Evolutionary conservation across 2,329 filamentous ascomycete genomes (phyloP).

Genomic region (Trichoderma semiorbis): DNA sequence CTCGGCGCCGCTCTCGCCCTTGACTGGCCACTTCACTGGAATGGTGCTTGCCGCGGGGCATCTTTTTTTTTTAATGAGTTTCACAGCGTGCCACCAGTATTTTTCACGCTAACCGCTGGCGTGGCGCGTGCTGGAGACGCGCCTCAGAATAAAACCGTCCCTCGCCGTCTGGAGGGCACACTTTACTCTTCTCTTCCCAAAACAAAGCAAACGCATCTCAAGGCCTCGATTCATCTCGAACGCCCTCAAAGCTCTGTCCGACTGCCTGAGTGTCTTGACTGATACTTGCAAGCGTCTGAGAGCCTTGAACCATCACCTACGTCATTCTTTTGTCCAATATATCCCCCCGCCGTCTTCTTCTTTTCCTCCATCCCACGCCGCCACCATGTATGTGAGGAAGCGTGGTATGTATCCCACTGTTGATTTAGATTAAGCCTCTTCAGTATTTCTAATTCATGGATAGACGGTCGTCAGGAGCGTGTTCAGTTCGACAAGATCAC

Average conservation of each 20-base stretch:
- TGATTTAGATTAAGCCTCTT: not conserved
- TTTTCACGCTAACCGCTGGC: constrained; percentile 35
- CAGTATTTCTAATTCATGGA: constrained; percentile 27
- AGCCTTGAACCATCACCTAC: constrained; percentile 24
- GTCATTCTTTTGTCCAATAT: not conserved
- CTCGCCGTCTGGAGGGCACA: constrained; percentile 24
- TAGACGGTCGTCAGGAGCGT: constrained; percentile 98
- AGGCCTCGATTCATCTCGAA: constrained; percentile 17
- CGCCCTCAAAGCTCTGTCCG: constrained; percentile 14
- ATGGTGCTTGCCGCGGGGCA: constrained; percentile 12
- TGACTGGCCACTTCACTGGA: constrained; percentile 16
- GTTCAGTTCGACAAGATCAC: constrained; percentile 99
- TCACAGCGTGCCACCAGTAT: constrained; percentile 20
- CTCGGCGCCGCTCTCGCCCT: constrained; percentile 4
- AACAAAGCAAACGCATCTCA: constrained; percentile 15
- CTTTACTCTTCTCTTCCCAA: constrained; percentile 21
- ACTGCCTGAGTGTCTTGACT: constrained; percentile 24
- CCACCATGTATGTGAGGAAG: constrained; percentile 61
- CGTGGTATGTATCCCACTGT: constrained; percentile 47
- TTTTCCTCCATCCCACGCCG: constrained; percentile 21
- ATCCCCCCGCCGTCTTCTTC: not conserved
- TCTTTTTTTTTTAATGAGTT: constrained; percentile 12
- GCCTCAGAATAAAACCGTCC: constrained; percentile 36
- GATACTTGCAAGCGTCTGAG: constrained; percentile 25
- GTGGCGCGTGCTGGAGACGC: constrained; percentile 35